phyloP scores from a whole-genome alignment of 129 eudicot genomes.

The Erigeron canadensis region DNA sequence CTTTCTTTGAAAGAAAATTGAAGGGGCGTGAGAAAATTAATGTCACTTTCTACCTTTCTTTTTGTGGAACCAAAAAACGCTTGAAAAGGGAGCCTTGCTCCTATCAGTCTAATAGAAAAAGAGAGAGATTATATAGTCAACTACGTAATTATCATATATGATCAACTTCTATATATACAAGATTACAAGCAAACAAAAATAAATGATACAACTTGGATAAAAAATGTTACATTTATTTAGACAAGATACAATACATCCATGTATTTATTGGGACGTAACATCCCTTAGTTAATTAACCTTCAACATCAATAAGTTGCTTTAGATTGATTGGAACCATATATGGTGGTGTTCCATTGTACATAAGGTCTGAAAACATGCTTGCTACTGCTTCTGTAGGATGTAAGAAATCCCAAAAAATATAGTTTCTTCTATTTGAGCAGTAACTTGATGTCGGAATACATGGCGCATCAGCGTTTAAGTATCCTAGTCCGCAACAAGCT shows the following conservation, averaged over 20 bases:
- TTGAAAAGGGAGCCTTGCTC: too few species aligned
- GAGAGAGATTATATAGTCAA: too few species aligned
- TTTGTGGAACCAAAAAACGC: too few species aligned
- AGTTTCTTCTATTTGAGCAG: conserved; percentile 53
- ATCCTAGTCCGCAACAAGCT: conserved; percentile 83
- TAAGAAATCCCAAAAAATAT: conserved; percentile 77
- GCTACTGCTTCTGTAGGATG: conserved; percentile 74
- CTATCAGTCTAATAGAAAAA: too few species aligned
- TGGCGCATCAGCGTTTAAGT: conserved; percentile 52
- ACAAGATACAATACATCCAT: neutral
- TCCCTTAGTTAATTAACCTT: neutral
- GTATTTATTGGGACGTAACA: neutral
- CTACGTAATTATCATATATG: too few species aligned
- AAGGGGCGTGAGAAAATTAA: too few species aligned
- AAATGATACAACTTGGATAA: neutral
- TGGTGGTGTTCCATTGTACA: conserved; percentile 39
- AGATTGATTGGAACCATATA: conserved; percentile 51
- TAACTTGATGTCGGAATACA: conserved; percentile 55
- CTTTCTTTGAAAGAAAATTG: too few species aligned
- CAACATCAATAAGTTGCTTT: conserved; percentile 49
- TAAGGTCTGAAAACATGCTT: conserved; percentile 36
- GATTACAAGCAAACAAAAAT: too few species aligned
- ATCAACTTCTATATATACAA: too few species aligned
- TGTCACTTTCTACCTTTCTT: too few species aligned
- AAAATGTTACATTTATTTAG: neutral